These are phyloP conservation scores for Citrus mangshanensis DNA, from an alignment of 345 rosid genomes.

Conservation along the genomic window DNA sequence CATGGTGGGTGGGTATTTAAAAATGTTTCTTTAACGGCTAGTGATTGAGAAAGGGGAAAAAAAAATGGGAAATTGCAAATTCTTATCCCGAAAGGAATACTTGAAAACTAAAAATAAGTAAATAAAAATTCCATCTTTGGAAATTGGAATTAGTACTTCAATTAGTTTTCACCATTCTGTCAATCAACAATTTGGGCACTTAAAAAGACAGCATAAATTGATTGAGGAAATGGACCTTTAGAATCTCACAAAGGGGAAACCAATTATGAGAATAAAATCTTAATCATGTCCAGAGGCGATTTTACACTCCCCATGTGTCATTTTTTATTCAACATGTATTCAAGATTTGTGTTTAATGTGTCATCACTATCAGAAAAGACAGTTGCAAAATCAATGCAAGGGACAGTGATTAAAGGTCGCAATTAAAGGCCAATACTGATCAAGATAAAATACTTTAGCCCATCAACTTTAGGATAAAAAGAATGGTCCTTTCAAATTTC, in stretches of 20 bases:
- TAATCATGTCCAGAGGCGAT: not conserved
- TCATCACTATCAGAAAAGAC: not conserved
- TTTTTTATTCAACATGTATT: not conserved
- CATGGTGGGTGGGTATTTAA: too few relatives aligned
- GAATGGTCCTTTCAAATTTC: too few relatives aligned
- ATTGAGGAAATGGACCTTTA: not conserved
- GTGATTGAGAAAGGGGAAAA: too few relatives aligned
- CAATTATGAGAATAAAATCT: slow-evolving; percentile 16
- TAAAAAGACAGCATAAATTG: not conserved
- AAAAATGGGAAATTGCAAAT: too few relatives aligned
- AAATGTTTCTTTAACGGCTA: too few relatives aligned
- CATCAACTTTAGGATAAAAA: not conserved
- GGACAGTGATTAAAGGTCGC: not conserved
- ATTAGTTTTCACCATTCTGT: not conserved
- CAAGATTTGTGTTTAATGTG: not conserved
- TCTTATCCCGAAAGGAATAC: too few relatives aligned
- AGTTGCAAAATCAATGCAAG: not conserved
- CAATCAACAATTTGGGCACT: not conserved
- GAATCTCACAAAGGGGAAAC: slow-evolving; percentile 5
- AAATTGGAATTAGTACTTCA: not conserved
- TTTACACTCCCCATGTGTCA: not conserved
- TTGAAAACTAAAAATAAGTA: too few relatives aligned
- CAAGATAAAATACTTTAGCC: not conserved
- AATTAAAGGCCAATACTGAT: not conserved
- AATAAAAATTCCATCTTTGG: too few relatives aligned